Evolutionary conservation across 805 yeast species (phyloP).

Genomic region (Yamadazyma kitorensis): DNA sequence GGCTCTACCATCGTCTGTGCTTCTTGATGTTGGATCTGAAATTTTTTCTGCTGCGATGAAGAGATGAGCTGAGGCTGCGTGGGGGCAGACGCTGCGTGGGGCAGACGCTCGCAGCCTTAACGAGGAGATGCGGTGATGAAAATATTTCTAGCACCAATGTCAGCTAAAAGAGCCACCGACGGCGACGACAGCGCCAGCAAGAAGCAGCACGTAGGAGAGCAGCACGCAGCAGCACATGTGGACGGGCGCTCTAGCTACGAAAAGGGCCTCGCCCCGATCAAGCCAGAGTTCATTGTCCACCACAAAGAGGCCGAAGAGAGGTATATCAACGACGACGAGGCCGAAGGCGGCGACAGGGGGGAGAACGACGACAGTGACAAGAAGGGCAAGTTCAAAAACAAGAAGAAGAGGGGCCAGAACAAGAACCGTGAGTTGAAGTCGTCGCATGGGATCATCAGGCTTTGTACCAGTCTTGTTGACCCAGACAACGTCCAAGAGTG

Average conservation of each 20-base stretch:
- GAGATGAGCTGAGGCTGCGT: neutral
- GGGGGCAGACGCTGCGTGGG: neutral
- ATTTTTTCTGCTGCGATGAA: neutral
- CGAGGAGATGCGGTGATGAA: too few species aligned
- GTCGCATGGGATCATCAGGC: slow-evolving; percentile 55
- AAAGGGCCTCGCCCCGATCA: slow-evolving; percentile 75
- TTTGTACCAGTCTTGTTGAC: slow-evolving; percentile 65
- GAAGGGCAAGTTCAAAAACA: slow-evolving; percentile 23
- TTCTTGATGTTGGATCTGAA: neutral
- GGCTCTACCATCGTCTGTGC: slow-evolving; percentile 21
- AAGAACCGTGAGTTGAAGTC: slow-evolving; percentile 77
- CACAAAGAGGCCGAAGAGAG: slow-evolving; percentile 38
- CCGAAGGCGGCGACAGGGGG: slow-evolving; percentile 42
- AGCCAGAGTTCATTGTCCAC: slow-evolving; percentile 62
- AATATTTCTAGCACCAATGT: slow-evolving; percentile 4
- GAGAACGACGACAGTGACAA: slow-evolving; percentile 24
- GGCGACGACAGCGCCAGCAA: slow-evolving; percentile 10
- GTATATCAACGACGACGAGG: slow-evolving; percentile 38
- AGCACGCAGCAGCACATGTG: neutral
- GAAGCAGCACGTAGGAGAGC: slow-evolving; percentile 14
- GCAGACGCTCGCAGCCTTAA: too few species aligned
- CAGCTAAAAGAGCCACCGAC: slow-evolving; percentile 9
- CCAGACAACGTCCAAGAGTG: slow-evolving; percentile 50
- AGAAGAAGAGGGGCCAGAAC: slow-evolving; percentile 75
- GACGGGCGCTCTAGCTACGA: neutral